Conservation (phyloP, 2,329 filamentous ascomycete genomes). For the Arthrobotrys megalospora region DNA sequence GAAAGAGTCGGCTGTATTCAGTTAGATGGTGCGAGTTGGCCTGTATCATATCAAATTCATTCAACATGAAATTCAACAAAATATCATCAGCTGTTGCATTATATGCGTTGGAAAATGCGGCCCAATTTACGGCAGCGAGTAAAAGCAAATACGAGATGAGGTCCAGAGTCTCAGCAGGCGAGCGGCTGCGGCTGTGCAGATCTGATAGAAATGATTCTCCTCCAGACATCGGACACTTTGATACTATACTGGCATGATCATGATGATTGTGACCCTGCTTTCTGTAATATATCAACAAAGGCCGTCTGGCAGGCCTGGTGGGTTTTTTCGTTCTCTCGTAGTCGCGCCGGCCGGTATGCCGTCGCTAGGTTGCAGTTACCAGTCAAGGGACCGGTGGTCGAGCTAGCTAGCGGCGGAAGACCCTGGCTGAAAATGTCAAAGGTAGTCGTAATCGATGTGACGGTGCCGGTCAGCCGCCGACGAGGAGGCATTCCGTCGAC, state of each 20-base stretch:
- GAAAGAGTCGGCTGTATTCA: background rate
- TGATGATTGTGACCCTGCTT: background rate
- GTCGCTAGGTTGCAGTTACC: conserved; percentile 24
- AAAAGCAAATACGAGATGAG: conserved; percentile 17
- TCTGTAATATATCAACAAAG: background rate
- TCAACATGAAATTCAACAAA: background rate
- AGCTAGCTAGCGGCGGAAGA: conserved; percentile 43
- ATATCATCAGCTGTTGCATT: conserved; percentile 6
- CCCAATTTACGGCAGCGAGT: conserved; percentile 12
- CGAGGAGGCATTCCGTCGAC: conserved; percentile 1
- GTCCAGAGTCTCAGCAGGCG: conserved; percentile 12
- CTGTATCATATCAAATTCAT: conserved; percentile 7
- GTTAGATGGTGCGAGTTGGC: background rate
- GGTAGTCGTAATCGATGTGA: conserved; percentile 42
- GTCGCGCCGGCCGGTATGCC: conserved; percentile 48
- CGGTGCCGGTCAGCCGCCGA: conserved; percentile 41
- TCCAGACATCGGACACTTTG: conserved; percentile 19
- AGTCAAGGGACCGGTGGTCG: conserved; percentile 16
- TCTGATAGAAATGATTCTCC: conserved; percentile 26
- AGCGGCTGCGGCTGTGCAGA: conserved; percentile 28
- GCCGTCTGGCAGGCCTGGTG: conserved; percentile 11
- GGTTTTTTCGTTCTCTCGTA: conserved; percentile 25
- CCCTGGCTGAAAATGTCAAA: conserved; percentile 38
- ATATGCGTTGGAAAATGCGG: background rate
- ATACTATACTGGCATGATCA: conserved; percentile 28